Conservation (phyloP, 2,329 filamentous ascomycete genomes). For the Xylariales sp. region DNA sequence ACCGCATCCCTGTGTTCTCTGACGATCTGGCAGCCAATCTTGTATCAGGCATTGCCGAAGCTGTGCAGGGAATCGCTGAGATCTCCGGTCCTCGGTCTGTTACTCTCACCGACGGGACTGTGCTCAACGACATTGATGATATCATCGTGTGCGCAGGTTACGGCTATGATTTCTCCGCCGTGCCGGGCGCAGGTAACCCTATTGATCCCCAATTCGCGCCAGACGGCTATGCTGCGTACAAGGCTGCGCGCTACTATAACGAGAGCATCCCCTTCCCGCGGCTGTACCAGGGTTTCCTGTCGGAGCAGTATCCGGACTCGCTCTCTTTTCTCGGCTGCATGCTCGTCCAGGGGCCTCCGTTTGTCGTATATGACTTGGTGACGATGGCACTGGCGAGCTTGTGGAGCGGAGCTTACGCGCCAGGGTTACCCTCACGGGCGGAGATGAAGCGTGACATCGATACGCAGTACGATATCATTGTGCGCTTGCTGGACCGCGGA, state of each 20-base stretch:
- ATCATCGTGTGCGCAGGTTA: slow-evolving; percentile 3
- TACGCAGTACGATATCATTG: background rate
- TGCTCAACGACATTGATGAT: background rate
- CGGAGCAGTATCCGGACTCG: slow-evolving; percentile 3
- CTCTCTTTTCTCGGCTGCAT: slow-evolving; percentile 3
- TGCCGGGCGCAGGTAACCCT: slow-evolving; percentile 3
- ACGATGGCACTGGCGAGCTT: slow-evolving; percentile 4
- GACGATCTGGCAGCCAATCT: slow-evolving; percentile 3
- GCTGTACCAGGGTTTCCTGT: slow-evolving; percentile 3
- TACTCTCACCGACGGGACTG: background rate
- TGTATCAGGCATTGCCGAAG: background rate
- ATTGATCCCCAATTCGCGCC: background rate
- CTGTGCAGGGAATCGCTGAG: background rate
- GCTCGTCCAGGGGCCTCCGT: background rate
- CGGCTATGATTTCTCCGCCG: slow-evolving; percentile 3
- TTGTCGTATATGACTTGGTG: slow-evolving; percentile 1
- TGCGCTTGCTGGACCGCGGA: background rate
- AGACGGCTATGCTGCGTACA: background rate
- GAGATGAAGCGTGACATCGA: background rate
- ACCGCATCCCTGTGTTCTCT: slow-evolving; percentile 2
- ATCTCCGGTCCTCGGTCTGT: background rate
- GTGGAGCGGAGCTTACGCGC: background rate
- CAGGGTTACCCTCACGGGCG: background rate
- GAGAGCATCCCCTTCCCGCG: slow-evolving; percentile 1
- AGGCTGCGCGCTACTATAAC: slow-evolving; percentile 1